Base-by-base conservation (phyloP, 768 basidiomycete species). In the Neoboletus magnificus region DNA sequence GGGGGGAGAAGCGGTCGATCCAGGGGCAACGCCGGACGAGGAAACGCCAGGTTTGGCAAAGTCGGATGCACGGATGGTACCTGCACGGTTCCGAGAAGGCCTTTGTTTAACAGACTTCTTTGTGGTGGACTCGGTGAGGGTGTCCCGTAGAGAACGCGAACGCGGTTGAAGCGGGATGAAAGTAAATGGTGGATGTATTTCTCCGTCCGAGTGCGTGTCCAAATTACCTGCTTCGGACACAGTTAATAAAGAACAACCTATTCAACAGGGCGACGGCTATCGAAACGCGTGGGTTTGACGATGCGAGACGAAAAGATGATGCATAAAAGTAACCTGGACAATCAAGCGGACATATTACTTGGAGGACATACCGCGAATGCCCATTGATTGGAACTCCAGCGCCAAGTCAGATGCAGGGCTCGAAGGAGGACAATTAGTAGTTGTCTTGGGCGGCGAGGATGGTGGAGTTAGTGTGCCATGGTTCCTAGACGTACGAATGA, bases 51-150 rank as follows among this genome's bases (percentile, higher is more conserved):
- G 52, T 33, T 58, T 71, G 33, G 59, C 20, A 46, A 72, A 76
- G 58, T 79, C 79, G n/a, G 75, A 82, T 47, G 76, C 80, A 49
- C 74, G 80, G 63, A 76, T 82, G 50, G 77, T 83, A 57, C 74
- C 79, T 25, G 74, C 80, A 18, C 81, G 77, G n/a, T 70, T 71
- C n/a, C 74, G 68, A 48, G 67, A 40, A 16, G 36, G 45, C 27
- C 18, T 42, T 43, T 46, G 50, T 37, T 52, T 57, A 0, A 32
- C 27, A 23, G 50, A 18, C 12, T 52, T 71, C 60, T 53, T 69
- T 41, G 35, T 42, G 47, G 36, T 50, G 10, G 37, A 50, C 23
- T 54, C 36, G 15, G 43, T n/a, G 10, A 54, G 37, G 16, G 58
- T 29, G 10, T 54, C 64, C 4, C 64, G 65, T 33, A 71, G 55